phyloP scores from a whole-genome alignment of 805 yeast genomes.

The Zygotorulaspora florentina region DNA sequence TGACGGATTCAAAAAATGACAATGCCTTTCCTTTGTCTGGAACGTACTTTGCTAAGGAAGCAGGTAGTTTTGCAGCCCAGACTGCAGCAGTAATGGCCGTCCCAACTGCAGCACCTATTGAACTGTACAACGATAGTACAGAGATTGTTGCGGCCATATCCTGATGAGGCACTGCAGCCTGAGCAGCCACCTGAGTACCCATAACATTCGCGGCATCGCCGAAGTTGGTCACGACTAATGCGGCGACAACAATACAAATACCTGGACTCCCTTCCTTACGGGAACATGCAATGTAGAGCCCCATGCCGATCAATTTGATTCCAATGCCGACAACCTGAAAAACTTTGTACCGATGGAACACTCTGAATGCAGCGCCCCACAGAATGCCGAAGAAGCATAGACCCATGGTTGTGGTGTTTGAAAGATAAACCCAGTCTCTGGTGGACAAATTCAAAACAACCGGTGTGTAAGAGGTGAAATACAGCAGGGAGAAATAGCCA shows the following conservation, averaged over 20 bases:
- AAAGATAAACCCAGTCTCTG: slow-evolving; percentile 38
- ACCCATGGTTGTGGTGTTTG: slow-evolving; percentile 37
- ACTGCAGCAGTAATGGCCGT: slow-evolving; percentile 40
- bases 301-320: slow-evolving; percentile 36
- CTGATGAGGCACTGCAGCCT: slow-evolving; percentile 42
- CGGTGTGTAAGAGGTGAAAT: slow-evolving; percentile 36
- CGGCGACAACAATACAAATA: slow-evolving; percentile 30
- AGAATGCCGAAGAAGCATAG: slow-evolving; percentile 38
- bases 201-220: slow-evolving; percentile 40
- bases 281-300: slow-evolving; percentile 21
- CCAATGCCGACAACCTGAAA: slow-evolving; percentile 35
- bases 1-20: slow-evolving; percentile 25
- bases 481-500: slow-evolving; percentile 30
- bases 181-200: slow-evolving; percentile 38
- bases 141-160: slow-evolving; percentile 41
- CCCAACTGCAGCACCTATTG: slow-evolving; percentile 41
- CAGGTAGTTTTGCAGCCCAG: slow-evolving; percentile 35
- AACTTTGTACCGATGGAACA: slow-evolving; percentile 38
- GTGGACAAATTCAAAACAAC: slow-evolving; percentile 33
- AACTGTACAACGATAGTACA: slow-evolving; percentile 33
- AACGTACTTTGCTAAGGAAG: slow-evolving; percentile 29
- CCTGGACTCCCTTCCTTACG: slow-evolving; percentile 16
- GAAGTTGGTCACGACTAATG: slow-evolving; percentile 36
- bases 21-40: slow-evolving; percentile 28
- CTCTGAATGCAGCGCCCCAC: slow-evolving; percentile 36